Conservation (phyloP, 2,329 filamentous ascomycete genomes). For the Aspergillus sclerotialis region DNA sequence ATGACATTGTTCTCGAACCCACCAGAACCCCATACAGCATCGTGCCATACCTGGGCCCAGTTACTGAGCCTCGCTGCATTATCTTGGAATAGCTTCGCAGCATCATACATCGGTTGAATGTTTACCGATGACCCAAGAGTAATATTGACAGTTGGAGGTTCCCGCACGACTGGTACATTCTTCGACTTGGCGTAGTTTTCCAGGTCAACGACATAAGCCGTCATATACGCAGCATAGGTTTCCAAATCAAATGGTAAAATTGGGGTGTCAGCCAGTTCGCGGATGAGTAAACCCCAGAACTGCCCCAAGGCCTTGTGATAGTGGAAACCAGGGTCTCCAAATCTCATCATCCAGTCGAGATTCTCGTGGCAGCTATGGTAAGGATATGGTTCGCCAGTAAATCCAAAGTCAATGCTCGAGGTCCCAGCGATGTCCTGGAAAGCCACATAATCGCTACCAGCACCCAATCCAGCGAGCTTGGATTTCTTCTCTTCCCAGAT, state of each 20-base stretch:
- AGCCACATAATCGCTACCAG: constrained; percentile 74
- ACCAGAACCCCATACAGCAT: constrained; percentile 60
- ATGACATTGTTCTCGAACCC: constrained; percentile 70
- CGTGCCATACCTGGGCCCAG: constrained; percentile 75
- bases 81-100: constrained; percentile 53
- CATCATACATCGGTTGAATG: constrained; percentile 55
- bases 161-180: constrained; percentile 29
- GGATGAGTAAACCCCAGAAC: constrained; percentile 71
- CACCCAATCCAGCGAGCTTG: constrained; percentile 62
- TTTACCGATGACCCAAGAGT: constrained; percentile 36
- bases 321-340: constrained; percentile 73
- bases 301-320: constrained; percentile 77
- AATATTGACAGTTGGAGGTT: constrained; percentile 2
- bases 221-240: constrained; percentile 62
- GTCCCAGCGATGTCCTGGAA: constrained; percentile 90
- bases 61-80: constrained; percentile 60
- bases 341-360: constrained; percentile 73
- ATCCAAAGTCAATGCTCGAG: constrained; percentile 78
- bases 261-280: constrained; percentile 75
- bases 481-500: constrained; percentile 61
- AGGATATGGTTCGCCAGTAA: constrained; percentile 61
- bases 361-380: constrained; percentile 84
- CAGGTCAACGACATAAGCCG: constrained; percentile 60
- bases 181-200: constrained; percentile 57
- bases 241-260: constrained; percentile 75